Percentiles rank a stretch among this genome's conserved stretches.
These are phyloP conservation scores for Cordyceps cateniannulata DNA, from an alignment of 2,329 filamentous ascomycete genomes.

Conservation along the genomic window DNA sequence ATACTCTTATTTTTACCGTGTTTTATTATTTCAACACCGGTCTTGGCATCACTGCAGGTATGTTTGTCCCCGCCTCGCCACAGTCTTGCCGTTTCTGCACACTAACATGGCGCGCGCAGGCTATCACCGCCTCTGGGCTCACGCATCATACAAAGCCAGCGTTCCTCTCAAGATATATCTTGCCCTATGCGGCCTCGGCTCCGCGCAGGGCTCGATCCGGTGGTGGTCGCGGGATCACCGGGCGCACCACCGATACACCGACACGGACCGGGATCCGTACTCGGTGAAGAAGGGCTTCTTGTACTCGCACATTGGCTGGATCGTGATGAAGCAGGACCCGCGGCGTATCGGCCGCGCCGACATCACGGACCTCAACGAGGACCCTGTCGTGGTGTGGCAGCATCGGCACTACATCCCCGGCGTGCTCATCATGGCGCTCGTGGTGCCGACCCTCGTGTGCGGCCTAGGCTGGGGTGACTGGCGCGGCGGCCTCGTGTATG, in stretches of 20 bases:
- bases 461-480: slow-evolving; percentile 78
- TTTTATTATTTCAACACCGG: slow-evolving; percentile 80
- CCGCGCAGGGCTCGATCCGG: slow-evolving; percentile 77
- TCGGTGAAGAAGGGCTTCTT: slow-evolving; percentile 82
- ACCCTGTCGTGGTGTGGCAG: slow-evolving; percentile 79
- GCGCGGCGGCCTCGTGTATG: slow-evolving; percentile 77
- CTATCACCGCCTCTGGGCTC: slow-evolving; percentile 72
- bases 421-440: slow-evolving; percentile 68
- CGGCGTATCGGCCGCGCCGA: slow-evolving; percentile 83
- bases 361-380: slow-evolving; percentile 82
- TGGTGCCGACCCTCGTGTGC: slow-evolving; percentile 68
- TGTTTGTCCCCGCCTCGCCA: slow-evolving; percentile 21
- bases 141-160: slow-evolving; percentile 74
- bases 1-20: slow-evolving; percentile 68
- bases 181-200: slow-evolving; percentile 72
- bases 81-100: neutral
- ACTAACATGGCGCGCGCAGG: too few relatives aligned
- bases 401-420: slow-evolving; percentile 80
- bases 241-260: slow-evolving; percentile 85
- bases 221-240: slow-evolving; percentile 88
- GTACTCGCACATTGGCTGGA: slow-evolving; percentile 78
- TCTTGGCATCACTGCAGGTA: slow-evolving; percentile 72
- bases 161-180: slow-evolving; percentile 75
- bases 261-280: slow-evolving; percentile 88
- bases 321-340: slow-evolving; percentile 89